Evolutionary conservation across 2,329 filamentous ascomycete species (phyloP), one percentile per base, ranked within the genome.

Genomic region (Trichoderma koningii): DNA sequence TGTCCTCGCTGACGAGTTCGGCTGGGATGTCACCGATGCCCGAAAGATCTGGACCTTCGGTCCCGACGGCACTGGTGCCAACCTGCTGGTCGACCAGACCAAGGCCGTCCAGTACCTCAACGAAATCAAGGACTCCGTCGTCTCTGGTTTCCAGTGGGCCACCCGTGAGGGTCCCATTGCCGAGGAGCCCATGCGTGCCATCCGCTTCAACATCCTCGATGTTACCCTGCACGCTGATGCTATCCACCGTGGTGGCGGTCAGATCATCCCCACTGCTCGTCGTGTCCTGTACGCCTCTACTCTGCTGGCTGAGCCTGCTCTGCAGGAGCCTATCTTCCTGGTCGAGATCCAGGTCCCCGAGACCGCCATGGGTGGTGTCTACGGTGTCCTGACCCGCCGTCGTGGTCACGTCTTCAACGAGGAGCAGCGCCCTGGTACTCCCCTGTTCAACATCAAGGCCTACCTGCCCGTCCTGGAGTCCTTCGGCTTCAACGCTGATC

Each of bases 41-140:
- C 93, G 96, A 85, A 99, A 99, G 92, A 99, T 99, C 82, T 99
- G 95, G 95, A 96, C 92, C 80, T 99, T 99, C 84, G 95, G 95
- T 82, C 95, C 95, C 75, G 95, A 99, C 82, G 96, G 93, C 80
- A 95, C 85, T 77, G 95, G 95, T 81, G 90, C 95, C 87, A 99
- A 99, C 89, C 85, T 99, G 87, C 86, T 99, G 74, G 89, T 99
- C 78, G 95, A 99, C 84, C 95, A 98, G 90, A 97, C 94, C 87
- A 99, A 98, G 92, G 95, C 95, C 75, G 95, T 99, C 72, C 95
- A 99, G 87, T 99, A 98, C 89, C 88, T 99, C 78, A 95, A 92
- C 86, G 95, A 99, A 91, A 99, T 99, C 89, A 99, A 99, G 91
- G 95, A 99, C 79, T 98, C 94, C 68, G 90, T 98, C 74, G 93